A percentile compares a stretch with the other conserved stretches of the same genome.
Conservation (phyloP, 768 basidiomycete genomes). For the Lentinula lateritia region DNA sequence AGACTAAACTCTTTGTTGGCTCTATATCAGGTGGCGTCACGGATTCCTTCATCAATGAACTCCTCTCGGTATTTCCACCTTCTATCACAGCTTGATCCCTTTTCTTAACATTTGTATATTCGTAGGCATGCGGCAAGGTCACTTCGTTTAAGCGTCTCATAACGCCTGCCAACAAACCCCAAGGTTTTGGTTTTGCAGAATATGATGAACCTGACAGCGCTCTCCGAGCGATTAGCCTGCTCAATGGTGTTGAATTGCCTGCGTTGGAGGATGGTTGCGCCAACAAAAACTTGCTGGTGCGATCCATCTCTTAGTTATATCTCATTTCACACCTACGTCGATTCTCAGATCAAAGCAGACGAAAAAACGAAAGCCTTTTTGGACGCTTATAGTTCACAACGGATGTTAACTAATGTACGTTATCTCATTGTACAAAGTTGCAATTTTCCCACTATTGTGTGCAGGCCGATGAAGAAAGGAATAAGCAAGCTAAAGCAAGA, state of each 20-base stretch:
- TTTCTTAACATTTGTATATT: neutral
- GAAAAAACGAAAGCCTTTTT: constrained; percentile 89
- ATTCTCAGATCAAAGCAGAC: constrained; percentile 82
- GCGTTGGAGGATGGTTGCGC: constrained; percentile 55
- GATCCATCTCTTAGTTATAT: constrained; percentile 23
- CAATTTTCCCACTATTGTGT: constrained; percentile 1
- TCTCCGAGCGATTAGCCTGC: constrained; percentile 61
- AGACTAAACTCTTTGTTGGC: constrained; percentile 82
- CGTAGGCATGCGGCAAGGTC: constrained; percentile 83
- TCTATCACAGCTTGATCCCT: neutral
- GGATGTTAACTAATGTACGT: constrained; percentile 79
- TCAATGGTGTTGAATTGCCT: constrained; percentile 61
- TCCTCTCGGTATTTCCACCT: constrained; percentile 60
- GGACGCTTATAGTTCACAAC: constrained; percentile 77
- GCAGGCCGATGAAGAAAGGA: constrained; percentile 67
- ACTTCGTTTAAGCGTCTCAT: constrained; percentile 90
- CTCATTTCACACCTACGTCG: constrained; percentile 34
- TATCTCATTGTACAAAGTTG: neutral
- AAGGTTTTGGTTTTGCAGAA: constrained; percentile 96
- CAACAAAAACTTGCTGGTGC: constrained; percentile 65
- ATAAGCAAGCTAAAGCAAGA: constrained; percentile 56
- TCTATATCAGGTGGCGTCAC: constrained; percentile 93
- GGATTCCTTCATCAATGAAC: constrained; percentile 71
- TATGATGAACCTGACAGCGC: constrained; percentile 93
- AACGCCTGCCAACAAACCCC: constrained; percentile 88